These are phyloP conservation scores for Xylaria sp. DNA, from an alignment of 2,329 filamentous ascomycete genomes.

Conservation along the genomic window DNA sequence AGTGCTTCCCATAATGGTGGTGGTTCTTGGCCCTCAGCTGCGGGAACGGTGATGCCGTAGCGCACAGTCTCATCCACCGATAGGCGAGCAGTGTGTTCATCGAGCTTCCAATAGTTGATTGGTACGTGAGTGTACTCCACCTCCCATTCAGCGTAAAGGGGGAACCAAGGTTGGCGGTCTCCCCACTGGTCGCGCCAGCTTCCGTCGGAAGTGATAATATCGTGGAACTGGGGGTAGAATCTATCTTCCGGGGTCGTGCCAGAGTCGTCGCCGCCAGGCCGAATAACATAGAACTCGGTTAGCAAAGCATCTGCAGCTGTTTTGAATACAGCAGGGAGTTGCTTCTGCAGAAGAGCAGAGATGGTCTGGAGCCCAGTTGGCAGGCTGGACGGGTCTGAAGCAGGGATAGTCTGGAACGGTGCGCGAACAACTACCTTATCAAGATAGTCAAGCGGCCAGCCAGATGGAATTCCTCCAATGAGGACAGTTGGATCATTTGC, in stretches of 20 bases:
- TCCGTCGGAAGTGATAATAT: conserved; percentile 37
- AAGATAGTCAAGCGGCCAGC: conserved; percentile 53
- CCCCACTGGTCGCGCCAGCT: conserved; percentile 49
- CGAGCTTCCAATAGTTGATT: conserved; percentile 36
- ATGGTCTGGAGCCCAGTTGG: background rate
- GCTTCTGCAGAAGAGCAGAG: background rate
- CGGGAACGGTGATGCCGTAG: conserved; percentile 26
- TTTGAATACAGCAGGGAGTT: conserved; percentile 6
- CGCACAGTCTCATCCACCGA: conserved; percentile 21
- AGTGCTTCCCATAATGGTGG: conserved; percentile 16
- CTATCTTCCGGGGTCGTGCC: background rate
- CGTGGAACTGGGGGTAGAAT: conserved; percentile 18
- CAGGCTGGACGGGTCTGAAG: conserved; percentile 1
- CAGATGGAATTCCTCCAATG: conserved; percentile 50
- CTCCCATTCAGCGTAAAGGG: conserved; percentile 27
- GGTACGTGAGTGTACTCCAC: conserved; percentile 26
- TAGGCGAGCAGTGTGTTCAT: conserved; percentile 37
- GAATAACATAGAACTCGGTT: conserved; percentile 12
- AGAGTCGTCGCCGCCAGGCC: background rate
- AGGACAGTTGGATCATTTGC: conserved; percentile 53
- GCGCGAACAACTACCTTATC: conserved; percentile 42
- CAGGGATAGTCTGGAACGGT: conserved; percentile 22
- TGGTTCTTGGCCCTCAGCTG: background rate
- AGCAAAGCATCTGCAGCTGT: background rate
- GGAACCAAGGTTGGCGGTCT: conserved; percentile 45